Conservation (phyloP, 202 grass and related monocot genomes). For the Cymbopogon flexuosus region DNA sequence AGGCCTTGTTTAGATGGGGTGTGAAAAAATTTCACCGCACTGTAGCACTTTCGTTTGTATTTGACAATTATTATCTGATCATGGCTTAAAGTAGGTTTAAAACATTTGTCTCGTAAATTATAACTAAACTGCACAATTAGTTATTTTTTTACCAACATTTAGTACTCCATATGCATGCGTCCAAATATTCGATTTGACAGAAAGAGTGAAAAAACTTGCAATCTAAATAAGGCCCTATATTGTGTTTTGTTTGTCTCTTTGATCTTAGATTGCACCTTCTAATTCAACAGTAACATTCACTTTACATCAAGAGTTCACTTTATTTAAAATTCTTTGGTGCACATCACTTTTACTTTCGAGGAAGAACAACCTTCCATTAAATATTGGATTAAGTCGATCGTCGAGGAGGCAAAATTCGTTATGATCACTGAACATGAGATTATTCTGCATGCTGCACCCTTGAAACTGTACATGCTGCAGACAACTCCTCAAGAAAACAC, state of each 20-base stretch:
- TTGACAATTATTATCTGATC: too few relatives aligned
- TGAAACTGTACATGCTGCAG: constrained; percentile 19
- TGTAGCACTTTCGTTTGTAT: too few relatives aligned
- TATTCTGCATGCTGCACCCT: constrained; percentile 26
- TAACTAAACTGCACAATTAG: too few relatives aligned
- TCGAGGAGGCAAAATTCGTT: constrained; percentile 23
- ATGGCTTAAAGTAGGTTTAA: too few relatives aligned
- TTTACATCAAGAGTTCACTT: neutral
- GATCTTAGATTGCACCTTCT: neutral
- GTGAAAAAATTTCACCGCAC: too few relatives aligned
- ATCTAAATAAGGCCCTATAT: neutral
- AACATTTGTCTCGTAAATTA: too few relatives aligned
- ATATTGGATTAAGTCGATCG: neutral
- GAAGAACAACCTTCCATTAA: neutral
- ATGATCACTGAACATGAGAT: constrained; percentile 23
- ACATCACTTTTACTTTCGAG: neutral
- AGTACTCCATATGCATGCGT: too few relatives aligned
- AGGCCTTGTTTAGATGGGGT: too few relatives aligned
- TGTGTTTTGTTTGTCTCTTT: neutral
- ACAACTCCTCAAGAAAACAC: neutral
- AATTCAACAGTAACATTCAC: neutral
- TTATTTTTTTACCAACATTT: too few relatives aligned
- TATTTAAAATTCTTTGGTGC: neutral
- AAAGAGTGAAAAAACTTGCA: too few relatives aligned
- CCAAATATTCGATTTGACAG: too few relatives aligned